These are phyloP conservation scores for Scedosporium apiospermum DNA, from an alignment of 2,329 filamentous ascomycete genomes.

Conservation along the genomic window DNA sequence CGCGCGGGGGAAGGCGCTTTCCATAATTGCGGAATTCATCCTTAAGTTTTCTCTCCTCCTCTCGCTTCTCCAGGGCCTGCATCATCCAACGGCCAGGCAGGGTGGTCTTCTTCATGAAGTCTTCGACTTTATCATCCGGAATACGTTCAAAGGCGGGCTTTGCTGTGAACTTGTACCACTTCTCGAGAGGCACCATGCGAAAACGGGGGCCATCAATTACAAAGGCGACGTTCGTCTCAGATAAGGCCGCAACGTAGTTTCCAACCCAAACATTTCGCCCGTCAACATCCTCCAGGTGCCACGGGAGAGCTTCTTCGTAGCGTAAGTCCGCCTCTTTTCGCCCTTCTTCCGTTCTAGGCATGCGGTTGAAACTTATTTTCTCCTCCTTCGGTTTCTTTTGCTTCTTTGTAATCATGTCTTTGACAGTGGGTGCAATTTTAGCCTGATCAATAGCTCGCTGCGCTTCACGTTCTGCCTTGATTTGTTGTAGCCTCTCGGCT, in stretches of 20 bases:
- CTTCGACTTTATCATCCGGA: conserved; percentile 77
- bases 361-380: conserved; percentile 77
- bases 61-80: conserved; percentile 32
- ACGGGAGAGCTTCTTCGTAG: conserved; percentile 92
- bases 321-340: conserved; percentile 65
- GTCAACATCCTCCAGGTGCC: conserved; percentile 95
- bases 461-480: conserved; percentile 70
- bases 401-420: conserved; percentile 47
- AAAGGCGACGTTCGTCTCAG: conserved; percentile 73
- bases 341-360: conserved; percentile 70
- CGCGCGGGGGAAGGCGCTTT: conserved; percentile 3
- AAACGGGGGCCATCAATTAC: conserved; percentile 62
- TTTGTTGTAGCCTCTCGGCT: conserved; percentile 55
- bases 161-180: conserved; percentile 82
- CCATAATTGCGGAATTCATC: conserved; percentile 32
- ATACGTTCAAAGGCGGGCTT: conserved; percentile 70
- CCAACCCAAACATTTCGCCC: conserved; percentile 92
- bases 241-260: conserved; percentile 80
- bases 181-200: conserved; percentile 83
- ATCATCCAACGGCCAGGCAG: conserved; percentile 5
- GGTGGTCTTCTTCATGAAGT: conserved; percentile 62
- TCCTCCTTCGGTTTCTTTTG: conserved; percentile 69
- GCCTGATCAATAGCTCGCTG: conserved; percentile 81
- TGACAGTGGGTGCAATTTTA: conserved; percentile 79
- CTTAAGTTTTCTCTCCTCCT: conserved; percentile 45